Evolutionary conservation across 2,329 filamentous ascomycete species (phyloP), one percentile per base, ranked within the genome.

Genomic region (Aspergillus fischeri): DNA sequence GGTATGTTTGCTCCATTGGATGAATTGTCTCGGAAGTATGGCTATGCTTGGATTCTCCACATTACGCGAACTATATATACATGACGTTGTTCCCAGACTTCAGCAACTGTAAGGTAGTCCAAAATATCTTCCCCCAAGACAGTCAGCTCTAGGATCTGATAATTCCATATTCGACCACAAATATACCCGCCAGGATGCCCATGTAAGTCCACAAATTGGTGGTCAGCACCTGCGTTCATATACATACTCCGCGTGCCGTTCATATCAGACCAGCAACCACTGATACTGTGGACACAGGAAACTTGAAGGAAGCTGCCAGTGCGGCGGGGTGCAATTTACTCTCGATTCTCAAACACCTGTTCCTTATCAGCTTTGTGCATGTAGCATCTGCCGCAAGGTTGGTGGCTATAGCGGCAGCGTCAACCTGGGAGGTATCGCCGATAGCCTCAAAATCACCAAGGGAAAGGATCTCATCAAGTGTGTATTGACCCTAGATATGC

Each of bases 271-370:
- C 47, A 35, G 47, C 32, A 53, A 50, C 65, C 54, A 65, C 53
- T 10, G 42, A 51, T 49, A 21, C 29, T 24, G 10, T 14, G 11
- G 24, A n/a, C 27, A 57, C 55, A 80, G 78, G 73, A 74, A 73
- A 63, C 75, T 80, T 7, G 67, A 79, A 58, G 78, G 78, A 63
- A 79, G 77, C 64, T 81, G 78, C 68, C 78, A 80, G 63, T 80
- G 77, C 61, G 78, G 78, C 52, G 67, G 69, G 41, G 68, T 80
- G n/a, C 71, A 78, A 66, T 81, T 80, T 60, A 72, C 69, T 3
- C 66, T 80, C 7, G 63, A 79, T 53, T 80, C 77, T 2, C 69
- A 76, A 35, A 80, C 78, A 0, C 78, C 78, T 0, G 76, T 79
- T 0, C 78, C 78, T 0, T 81, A 79, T 57, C 77, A 80, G 62